Evolutionary conservation across 2,329 filamentous ascomycete species (phyloP), one percentile per base, ranked within the genome.

Genomic region (Byssothecium circinans): DNA sequence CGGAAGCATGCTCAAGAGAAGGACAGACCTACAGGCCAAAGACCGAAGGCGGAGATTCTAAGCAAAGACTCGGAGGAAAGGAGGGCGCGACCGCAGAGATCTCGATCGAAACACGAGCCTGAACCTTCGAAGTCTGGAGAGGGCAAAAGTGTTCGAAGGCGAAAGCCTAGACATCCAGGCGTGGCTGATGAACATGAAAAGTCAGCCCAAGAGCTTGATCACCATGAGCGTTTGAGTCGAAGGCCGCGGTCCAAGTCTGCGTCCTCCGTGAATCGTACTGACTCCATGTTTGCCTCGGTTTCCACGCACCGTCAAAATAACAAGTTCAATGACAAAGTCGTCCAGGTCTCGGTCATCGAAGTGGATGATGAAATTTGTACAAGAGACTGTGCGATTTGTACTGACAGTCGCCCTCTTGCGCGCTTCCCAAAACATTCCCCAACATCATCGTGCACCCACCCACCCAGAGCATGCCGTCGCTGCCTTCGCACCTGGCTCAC

Each of bases 401-500:
- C 62, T 15, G 65, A 74, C 8, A 44, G 49, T 1, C 64, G 65
- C 10, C 50, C 62, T 1, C 42, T 62, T 0, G 48, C 56, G n/a
- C 60, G 56, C 11, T 75, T 74, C 41, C 63, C 67, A 2, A 47
- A 52, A 8, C 57, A 56, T 8, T 45, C 67, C 2, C 64, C 69
- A 18, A 73, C 72, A 5, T 15, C 46, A 2, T 39, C 47, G 6
- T 76, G 74, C 51, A 47, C 49, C 1, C 73, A 76, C 47, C 43
- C 47, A 1, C 43, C 52, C 6, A 54, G 66, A n/a, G 68, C 65
- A 12, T 76, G 74, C 51, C 52, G 49, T 3, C 56, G 64, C 8
- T 76, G 74, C 42, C 58, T 75, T 5, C 55, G 66, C 14, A 52
- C 50, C 25, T 76, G 73, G 74, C 65, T 75, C n/a, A 47, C 54